Evolutionary conservation across 345 rosid genomes (phyloP).

Genomic region (Acer negundo): DNA sequence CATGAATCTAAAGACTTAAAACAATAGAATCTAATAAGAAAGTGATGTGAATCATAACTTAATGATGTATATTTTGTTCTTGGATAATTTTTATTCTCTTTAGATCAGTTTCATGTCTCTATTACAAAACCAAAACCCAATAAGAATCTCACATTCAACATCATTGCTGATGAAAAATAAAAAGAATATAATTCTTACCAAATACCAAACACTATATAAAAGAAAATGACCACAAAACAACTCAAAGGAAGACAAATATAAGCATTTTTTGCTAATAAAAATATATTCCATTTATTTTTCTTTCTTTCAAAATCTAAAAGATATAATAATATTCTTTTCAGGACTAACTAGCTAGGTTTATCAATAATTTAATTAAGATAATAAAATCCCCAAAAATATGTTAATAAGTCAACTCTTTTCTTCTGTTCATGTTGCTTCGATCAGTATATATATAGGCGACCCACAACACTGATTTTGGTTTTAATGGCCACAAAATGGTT

Average conservation of each 20-base stretch:
- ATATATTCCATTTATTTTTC: neutral
- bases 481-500: neutral
- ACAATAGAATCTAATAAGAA: conserved; percentile 1
- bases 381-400: conserved; percentile 1
- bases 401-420: neutral
- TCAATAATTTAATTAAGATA: neutral
- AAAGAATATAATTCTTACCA: neutral
- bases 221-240: neutral
- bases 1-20: neutral
- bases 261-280: neutral
- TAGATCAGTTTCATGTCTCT: conserved; percentile 4
- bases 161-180: neutral
- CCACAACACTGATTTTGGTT: neutral
- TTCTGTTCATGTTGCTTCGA: neutral
- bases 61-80: neutral
- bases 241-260: neutral
- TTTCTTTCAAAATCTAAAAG: neutral
- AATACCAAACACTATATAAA: neutral
- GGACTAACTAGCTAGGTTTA: neutral
- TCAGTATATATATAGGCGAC: neutral
- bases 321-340: neutral
- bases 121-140: neutral
- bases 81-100: neutral
- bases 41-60: neutral
- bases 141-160: neutral